A percentile compares a stretch with the other conserved stretches of the same genome.
Conservation (phyloP, 2,329 filamentous ascomycete genomes). For the Botrytis hyacinthi region DNA sequence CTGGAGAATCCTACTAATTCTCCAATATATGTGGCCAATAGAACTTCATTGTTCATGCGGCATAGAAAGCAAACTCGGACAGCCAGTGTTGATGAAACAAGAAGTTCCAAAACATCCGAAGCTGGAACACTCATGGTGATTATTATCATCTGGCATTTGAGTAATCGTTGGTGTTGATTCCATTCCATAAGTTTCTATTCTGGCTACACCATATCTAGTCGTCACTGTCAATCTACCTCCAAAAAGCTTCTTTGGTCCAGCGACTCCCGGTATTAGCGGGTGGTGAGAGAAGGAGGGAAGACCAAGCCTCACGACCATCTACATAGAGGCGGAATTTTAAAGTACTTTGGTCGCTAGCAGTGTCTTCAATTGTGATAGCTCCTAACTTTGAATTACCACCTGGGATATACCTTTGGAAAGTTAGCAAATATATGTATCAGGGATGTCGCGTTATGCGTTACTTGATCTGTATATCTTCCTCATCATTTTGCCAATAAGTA, state of each 20-base stretch:
- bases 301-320: slow-evolving; percentile 79
- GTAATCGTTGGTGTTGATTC: neutral
- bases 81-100: neutral
- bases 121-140: neutral
- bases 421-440: slow-evolving; percentile 29
- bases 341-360: slow-evolving; percentile 64
- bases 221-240: slow-evolving; percentile 29
- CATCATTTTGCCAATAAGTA: slow-evolving; percentile 78
- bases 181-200: neutral
- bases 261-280: slow-evolving; percentile 35
- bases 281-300: slow-evolving; percentile 53
- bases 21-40: neutral
- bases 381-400: slow-evolving; percentile 89
- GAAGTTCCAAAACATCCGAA: neutral
- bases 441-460: slow-evolving; percentile 47
- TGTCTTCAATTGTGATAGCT: slow-evolving; percentile 72
- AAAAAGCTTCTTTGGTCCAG: slow-evolving; percentile 36
- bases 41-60: neutral
- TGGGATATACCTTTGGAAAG: slow-evolving; percentile 63
- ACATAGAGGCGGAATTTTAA: slow-evolving; percentile 80
- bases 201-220: neutral
- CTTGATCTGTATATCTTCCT: slow-evolving; percentile 81
- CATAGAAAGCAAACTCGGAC: neutral
- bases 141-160: neutral
- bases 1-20: neutral